These are phyloP conservation scores for Fusarium multiceps DNA, from an alignment of 2,329 filamentous ascomycete genomes.

Conservation along the genomic window DNA sequence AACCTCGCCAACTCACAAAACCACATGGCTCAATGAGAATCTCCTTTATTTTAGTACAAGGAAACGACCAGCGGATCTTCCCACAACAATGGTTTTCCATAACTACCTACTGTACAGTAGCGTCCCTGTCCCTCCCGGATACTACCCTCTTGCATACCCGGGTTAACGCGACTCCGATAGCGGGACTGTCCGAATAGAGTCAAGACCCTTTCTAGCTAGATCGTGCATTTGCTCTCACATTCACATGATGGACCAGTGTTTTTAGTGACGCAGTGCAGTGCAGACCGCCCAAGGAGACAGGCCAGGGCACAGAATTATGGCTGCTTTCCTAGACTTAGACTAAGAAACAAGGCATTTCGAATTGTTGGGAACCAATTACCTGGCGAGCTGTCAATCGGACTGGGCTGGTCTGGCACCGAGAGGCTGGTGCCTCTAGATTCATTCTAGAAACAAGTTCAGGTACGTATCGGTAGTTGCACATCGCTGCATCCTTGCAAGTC, in stretches of 20 bases:
- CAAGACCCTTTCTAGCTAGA: slow-evolving; percentile 8
- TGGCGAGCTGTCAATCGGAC: slow-evolving; percentile 2
- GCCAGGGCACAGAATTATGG: background rate
- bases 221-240: slow-evolving; percentile 7
- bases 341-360: slow-evolving; percentile 16
- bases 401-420: slow-evolving; percentile 5
- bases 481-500: slow-evolving; percentile 19
- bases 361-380: slow-evolving; percentile 28
- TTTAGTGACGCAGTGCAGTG: slow-evolving; percentile 9
- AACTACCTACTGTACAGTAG: background rate
- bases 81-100: slow-evolving; percentile 3
- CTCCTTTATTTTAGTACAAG: slow-evolving; percentile 4
- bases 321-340: background rate
- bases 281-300: slow-evolving; percentile 27
- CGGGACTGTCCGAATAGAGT: slow-evolving; percentile 26
- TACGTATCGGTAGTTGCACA: slow-evolving; percentile 29
- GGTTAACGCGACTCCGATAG: slow-evolving; percentile 19
- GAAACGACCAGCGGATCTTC: slow-evolving; percentile 23
- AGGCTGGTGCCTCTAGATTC: slow-evolving; percentile 19
- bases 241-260: slow-evolving; percentile 21
- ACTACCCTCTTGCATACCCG: slow-evolving; percentile 25
- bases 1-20: slow-evolving; percentile 14
- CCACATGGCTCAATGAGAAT: slow-evolving; percentile 14
- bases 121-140: slow-evolving; percentile 8
- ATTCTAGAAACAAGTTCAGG: slow-evolving; percentile 21